Conservation (phyloP, 1,284 basidiomycete genomes). For the Marasmius fiardii region DNA sequence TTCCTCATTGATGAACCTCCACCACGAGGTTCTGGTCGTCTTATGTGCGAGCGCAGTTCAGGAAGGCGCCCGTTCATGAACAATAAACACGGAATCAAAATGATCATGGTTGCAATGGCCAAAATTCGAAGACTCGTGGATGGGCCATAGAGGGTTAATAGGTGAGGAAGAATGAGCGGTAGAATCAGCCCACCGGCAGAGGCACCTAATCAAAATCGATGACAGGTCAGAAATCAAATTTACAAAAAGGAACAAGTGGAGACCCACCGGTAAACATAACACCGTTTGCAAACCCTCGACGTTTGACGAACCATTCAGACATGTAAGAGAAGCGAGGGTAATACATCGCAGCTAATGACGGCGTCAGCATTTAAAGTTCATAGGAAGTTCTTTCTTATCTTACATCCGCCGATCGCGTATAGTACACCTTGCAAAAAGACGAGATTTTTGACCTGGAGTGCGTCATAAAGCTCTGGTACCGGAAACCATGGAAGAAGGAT, state of each 20-base stretch:
- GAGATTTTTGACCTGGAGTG: neutral
- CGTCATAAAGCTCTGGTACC: neutral
- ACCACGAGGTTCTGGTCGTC: conserved; percentile 18
- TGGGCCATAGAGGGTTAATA: conserved; percentile 24
- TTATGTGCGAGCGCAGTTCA: conserved; percentile 18
- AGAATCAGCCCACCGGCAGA: conserved; percentile 30
- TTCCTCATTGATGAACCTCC: conserved; percentile 21
- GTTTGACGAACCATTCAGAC: conserved; percentile 40
- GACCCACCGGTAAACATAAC: conserved; percentile 35
- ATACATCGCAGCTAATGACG: conserved; percentile 28
- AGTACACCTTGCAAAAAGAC: conserved; percentile 30
- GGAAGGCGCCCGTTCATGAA: conserved; percentile 33
- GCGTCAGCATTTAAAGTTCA: neutral
- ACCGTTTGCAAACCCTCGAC: conserved; percentile 39
- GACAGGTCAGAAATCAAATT: neutral
- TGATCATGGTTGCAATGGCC: conserved; percentile 20
- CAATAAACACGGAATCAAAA: conserved; percentile 25
- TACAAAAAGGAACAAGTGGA: neutral
- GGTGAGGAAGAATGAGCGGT: conserved; percentile 25
- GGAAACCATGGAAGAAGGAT: neutral
- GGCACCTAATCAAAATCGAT: conserved; percentile 29
- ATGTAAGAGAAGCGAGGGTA: conserved; percentile 34
- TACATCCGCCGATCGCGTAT: conserved; percentile 37
- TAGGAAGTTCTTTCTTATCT: conserved; percentile 1
- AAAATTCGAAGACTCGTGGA: conserved; percentile 26